Conservation (phyloP, 352 stramenopile species). For the Phytophthora crassamura region DNA sequence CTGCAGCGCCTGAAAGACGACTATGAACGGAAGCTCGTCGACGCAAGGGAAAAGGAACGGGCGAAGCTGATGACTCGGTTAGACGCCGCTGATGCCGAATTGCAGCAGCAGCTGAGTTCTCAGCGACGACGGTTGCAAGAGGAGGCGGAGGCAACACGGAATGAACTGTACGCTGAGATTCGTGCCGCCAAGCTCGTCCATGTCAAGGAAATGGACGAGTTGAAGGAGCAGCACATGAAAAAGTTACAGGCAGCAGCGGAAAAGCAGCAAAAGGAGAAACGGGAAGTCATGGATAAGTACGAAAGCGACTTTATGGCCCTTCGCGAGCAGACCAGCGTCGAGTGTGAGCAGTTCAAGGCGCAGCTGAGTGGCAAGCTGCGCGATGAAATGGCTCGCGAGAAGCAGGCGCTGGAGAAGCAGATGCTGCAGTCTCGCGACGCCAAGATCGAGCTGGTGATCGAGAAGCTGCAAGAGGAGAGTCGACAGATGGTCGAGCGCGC, state of each 20-base stretch:
- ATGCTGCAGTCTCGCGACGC: slow-evolving; percentile 77
- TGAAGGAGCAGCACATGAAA: slow-evolving; percentile 54
- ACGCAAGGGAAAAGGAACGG: slow-evolving; percentile 79
- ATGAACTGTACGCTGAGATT: slow-evolving; percentile 63
- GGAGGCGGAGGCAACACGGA: slow-evolving; percentile 65
- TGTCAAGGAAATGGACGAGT: slow-evolving; percentile 66
- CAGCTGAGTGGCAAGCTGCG: slow-evolving; percentile 63
- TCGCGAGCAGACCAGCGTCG: slow-evolving; percentile 62
- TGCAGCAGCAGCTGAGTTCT: slow-evolving; percentile 81
- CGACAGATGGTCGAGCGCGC: slow-evolving; percentile 56
- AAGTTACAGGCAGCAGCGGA: slow-evolving; percentile 44
- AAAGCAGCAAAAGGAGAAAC: slow-evolving; percentile 68
- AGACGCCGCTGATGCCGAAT: slow-evolving; percentile 72
- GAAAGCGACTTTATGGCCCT: slow-evolving; percentile 60
- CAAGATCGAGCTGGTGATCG: slow-evolving; percentile 85
- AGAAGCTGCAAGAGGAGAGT: slow-evolving; percentile 80
- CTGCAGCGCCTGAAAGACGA: slow-evolving; percentile 71
- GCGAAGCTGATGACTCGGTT: slow-evolving; percentile 74
- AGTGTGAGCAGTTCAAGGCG: slow-evolving; percentile 72
- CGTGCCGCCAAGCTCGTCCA: slow-evolving; percentile 56
- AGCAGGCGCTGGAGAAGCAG: slow-evolving; percentile 67
- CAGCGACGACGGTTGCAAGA: slow-evolving; percentile 78
- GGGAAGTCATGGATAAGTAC: slow-evolving; percentile 69
- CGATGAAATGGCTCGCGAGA: slow-evolving; percentile 63
- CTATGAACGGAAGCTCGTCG: slow-evolving; percentile 73